Evolutionary conservation across 1,139 yeast species (phyloP), one percentile per base, ranked within the genome.

Genomic region (Blastobotrys niveus): DNA sequence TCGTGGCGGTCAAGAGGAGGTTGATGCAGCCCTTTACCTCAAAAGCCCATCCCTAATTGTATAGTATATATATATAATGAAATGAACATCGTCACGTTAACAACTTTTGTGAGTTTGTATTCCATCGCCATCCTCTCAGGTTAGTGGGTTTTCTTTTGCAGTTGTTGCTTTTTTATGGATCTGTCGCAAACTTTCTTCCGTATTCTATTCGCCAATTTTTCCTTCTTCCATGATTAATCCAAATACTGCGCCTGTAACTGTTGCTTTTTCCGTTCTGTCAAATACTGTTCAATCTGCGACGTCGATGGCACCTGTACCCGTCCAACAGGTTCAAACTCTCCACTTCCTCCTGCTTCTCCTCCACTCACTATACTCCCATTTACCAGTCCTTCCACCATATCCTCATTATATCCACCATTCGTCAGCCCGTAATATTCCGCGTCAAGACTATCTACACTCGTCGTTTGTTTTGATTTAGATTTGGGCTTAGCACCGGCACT

Each of bases 231-330:
- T n/a, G n/a, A n/a, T 22, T 35, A 34, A 15, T 38, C 39, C 39
- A 54, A 40, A 36, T 58, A 61, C 34, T 47, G 47, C 12, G 61
- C 59, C 31, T 72, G 59, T 19, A 80, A 57, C 51, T 73, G 73
- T 50, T 68, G 61, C 52, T 70, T 71, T 50, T 68, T 68, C 47
- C 66, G 65, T 5, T 73, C 71, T 25, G 81, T 70, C 6, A 80
- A 55, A 64, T 71, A 70, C 39, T 61, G 53, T 42, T 72, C 73
- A 9, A 80, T 71, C 12, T 74, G 71, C 31, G 59, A 59, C 32
- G 63, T 60, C 0, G 66, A 55, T 1, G 54, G 48, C 39, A 56
- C 14, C 14, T 29, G 17, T 1, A 29, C 19, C 17, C 21, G 20
- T 7, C 29, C 37, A 2, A 38, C 20, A 2, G 46, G 35, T 6